Evolutionary conservation across 2,329 filamentous ascomycete species (phyloP).

Genomic region (Colletotrichum sansevieriae): DNA sequence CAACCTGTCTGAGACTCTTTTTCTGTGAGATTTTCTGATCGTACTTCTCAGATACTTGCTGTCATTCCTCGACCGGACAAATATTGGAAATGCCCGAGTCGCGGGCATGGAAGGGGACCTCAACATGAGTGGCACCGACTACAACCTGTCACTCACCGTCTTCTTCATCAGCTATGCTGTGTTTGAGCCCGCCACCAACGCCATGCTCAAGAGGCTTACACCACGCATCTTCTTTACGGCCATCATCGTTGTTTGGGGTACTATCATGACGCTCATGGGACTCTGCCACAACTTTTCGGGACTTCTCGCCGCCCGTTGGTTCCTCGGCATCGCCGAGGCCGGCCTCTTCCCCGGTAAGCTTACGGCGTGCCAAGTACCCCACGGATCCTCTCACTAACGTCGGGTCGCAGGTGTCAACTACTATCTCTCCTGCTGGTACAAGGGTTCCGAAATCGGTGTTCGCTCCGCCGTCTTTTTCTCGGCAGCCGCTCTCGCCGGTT

Average conservation of each 20-base stretch:
- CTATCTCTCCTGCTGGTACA: slow-evolving; percentile 86
- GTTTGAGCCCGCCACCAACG: slow-evolving; percentile 74
- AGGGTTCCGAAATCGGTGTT: slow-evolving; percentile 79
- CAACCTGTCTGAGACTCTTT: too few species aligned
- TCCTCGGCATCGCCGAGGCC: slow-evolving; percentile 75
- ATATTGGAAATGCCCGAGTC: slow-evolving; percentile 47
- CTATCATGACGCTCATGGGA: slow-evolving; percentile 63
- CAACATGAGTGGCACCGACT: slow-evolving; percentile 57
- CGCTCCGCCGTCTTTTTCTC: slow-evolving; percentile 84
- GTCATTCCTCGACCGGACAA: slow-evolving; percentile 48
- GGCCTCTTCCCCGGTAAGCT: slow-evolving; percentile 74
- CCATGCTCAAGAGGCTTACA: slow-evolving; percentile 73
- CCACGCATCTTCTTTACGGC: slow-evolving; percentile 75
- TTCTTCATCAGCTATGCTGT: slow-evolving; percentile 80
- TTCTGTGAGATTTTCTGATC: background rate
- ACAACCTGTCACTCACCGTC: slow-evolving; percentile 71
- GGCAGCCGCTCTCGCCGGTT: slow-evolving; percentile 80
- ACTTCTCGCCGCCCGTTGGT: slow-evolving; percentile 64
- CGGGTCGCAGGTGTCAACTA: slow-evolving; percentile 62
- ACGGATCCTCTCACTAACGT: background rate
- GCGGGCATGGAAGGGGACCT: slow-evolving; percentile 47
- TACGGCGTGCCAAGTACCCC: background rate
- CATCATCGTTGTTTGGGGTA: slow-evolving; percentile 68
- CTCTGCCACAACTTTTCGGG: slow-evolving; percentile 59
- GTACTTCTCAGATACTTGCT: slow-evolving; percentile 43